Base-by-base conservation (phyloP, 2,329 filamentous ascomycete species). In the Endothia cerciana region DNA sequence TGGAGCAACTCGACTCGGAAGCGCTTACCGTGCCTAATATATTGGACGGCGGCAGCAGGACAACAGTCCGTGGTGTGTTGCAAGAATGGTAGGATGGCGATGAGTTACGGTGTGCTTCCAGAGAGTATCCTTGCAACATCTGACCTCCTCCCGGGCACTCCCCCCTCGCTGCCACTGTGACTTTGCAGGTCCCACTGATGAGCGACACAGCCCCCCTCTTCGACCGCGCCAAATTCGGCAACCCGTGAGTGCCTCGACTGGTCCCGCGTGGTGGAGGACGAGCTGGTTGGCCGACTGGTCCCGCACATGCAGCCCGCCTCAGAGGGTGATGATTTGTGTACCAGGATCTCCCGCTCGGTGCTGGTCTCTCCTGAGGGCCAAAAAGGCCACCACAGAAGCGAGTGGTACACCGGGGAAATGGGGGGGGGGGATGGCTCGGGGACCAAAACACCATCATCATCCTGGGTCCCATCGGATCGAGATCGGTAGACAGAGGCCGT, bases 171-270 rank as follows among this genome's bases (percentile, higher is more conserved):
- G 64, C 51, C 41, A 55, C 13, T 45, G 65, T 43, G 41, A 49
- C 55, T 30, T 22, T 59, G 65, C 63, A 45, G 49, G 47, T 62
- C 59, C 63, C 64, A 65, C 64, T 33, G 65, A 60, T 61, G 56
- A 59, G 40, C 59, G 62, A 51, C 43, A 33, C 43, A 59, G 15
- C 43, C 43, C 19, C 45, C 22, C 30, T 41, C 30, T 41, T 4
- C 33, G 19, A 53, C 25, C 63, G 65, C 65, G 65, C 63, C 65
- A 67, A 65, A 64, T 60, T 64, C 65, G 65, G 65, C 59, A 67
- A 65, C 17, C 59, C 57, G 41, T 64, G 51, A 58, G 15, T 19
- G 25, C 5, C 22, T 51, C 33, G 28, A 25, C 11, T 51, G 11
- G n/a, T 22, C 13, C 30, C 19, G n/a, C n/a, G 28, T 22, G 5